Conservation (phyloP, 78 protist genomes). For the Mastigamoeba balamuthi region DNA sequence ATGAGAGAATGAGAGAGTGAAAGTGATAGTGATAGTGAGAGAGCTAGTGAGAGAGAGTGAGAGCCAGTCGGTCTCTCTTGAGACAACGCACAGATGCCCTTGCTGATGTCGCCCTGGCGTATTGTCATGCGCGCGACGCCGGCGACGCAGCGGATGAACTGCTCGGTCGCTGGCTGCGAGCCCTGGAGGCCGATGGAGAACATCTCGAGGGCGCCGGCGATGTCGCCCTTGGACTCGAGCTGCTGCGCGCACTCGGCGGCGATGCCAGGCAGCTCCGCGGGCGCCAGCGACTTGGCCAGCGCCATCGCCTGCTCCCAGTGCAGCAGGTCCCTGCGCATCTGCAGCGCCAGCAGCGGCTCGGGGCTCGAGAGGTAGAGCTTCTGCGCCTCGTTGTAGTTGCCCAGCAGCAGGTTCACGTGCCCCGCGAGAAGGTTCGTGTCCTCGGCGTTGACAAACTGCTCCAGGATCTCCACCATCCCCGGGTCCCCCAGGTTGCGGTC, state of each 20-base stretch:
- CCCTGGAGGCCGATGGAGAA: background rate
- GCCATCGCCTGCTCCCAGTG: slow-evolving; percentile 70
- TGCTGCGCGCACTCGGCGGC: slow-evolving; percentile 54
- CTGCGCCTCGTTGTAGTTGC: slow-evolving; percentile 48
- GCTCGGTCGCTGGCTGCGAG: background rate
- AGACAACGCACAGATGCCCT: slow-evolving; percentile 1
- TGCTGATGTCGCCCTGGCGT: slow-evolving; percentile 18
- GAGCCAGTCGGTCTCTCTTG: too few relatives aligned
- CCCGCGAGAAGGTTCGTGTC: slow-evolving; percentile 51
- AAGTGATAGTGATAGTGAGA: too few relatives aligned
- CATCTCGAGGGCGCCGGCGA: slow-evolving; percentile 7
- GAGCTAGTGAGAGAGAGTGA: too few relatives aligned
- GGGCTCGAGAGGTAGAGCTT: slow-evolving; percentile 17
- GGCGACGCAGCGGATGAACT: slow-evolving; percentile 1
- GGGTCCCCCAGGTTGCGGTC: slow-evolving; percentile 35
- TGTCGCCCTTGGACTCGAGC: slow-evolving; percentile 60
- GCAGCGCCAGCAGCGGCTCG: slow-evolving; percentile 50
- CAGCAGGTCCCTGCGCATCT: slow-evolving; percentile 60
- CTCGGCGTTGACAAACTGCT: slow-evolving; percentile 14
- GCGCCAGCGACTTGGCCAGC: slow-evolving; percentile 51
- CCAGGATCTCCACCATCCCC: slow-evolving; percentile 48
- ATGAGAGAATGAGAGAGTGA: too few relatives aligned
- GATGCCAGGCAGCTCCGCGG: slow-evolving; percentile 30
- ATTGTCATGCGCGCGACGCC: slow-evolving; percentile 41
- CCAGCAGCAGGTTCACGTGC: slow-evolving; percentile 30